Conservation (phyloP, 179 eudicot genomes). For the Spergularia azorica region DNA sequence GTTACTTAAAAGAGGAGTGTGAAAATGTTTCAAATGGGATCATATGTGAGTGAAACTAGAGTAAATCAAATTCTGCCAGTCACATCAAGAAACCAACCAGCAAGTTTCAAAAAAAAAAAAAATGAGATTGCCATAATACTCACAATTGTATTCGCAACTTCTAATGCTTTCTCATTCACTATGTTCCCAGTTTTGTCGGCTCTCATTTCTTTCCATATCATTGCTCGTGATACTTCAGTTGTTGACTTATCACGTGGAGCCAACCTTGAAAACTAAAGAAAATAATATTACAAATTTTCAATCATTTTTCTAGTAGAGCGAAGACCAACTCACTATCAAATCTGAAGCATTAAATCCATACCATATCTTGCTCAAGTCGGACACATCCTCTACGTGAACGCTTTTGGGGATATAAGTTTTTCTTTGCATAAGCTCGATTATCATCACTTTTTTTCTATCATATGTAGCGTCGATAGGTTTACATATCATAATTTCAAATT, state of each 20-base stretch:
- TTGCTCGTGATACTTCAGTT: neutral
- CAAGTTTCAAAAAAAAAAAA: too few relatives aligned
- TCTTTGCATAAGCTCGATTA: neutral
- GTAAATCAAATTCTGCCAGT: too few relatives aligned
- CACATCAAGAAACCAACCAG: too few relatives aligned
- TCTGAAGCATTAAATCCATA: neutral
- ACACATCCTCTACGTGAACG: conserved; percentile 3
- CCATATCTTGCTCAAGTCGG: neutral
- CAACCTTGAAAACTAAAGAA: neutral
- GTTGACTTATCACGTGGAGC: neutral
- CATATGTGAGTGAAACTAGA: too few relatives aligned
- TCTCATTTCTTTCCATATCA: neutral
- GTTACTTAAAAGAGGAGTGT: neutral
- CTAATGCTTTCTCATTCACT: neutral
- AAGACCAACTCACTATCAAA: neutral
- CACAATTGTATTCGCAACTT: neutral
- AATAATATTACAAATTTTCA: too few relatives aligned
- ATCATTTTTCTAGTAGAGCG: too few relatives aligned
- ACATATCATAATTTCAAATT: too few relatives aligned
- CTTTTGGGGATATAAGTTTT: neutral
- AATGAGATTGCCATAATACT: neutral
- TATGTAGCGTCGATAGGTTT: too few relatives aligned
- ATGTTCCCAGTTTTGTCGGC: too few relatives aligned
- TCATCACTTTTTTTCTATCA: neutral
- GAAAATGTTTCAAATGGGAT: too few relatives aligned